Evolutionary conservation across 495 filamentous ascomycete species (phyloP).

Genomic region (Lasiosphaeria ovina): DNA sequence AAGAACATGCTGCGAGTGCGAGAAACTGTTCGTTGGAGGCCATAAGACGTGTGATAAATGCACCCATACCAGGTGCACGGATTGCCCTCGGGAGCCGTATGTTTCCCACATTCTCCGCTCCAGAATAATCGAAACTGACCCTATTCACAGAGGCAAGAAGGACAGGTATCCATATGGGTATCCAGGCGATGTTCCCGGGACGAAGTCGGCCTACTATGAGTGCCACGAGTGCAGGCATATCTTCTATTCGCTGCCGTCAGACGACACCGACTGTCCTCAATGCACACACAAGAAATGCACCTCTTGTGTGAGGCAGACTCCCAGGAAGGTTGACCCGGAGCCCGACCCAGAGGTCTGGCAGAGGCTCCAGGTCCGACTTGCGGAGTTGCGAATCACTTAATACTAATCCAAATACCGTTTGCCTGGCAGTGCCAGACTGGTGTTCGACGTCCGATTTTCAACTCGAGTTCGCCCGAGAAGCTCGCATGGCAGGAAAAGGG

Average conservation of each 20-base stretch:
- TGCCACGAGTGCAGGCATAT: constrained; percentile 63
- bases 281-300: constrained; percentile 60
- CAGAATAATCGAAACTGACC: constrained; percentile 24
- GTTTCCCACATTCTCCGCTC: constrained; percentile 30
- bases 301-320: constrained; percentile 46
- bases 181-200: constrained; percentile 62
- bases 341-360: constrained; percentile 64
- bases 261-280: constrained; percentile 51
- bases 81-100: constrained; percentile 80
- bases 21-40: constrained; percentile 54
- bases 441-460: too few relatives aligned
- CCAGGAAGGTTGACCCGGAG: constrained; percentile 59
- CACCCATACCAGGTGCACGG: constrained; percentile 73
- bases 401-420: constrained; percentile 6
- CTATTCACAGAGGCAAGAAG: constrained; percentile 56
- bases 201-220: constrained; percentile 50
- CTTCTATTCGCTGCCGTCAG: constrained; percentile 46
- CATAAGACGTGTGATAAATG: constrained; percentile 62
- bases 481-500: not conserved
- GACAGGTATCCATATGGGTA: constrained; percentile 76
- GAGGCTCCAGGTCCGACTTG: constrained; percentile 59
- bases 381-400: constrained; percentile 40
- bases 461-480: too few relatives aligned
- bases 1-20: constrained; percentile 74
- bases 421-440: not conserved